Conservation (phyloP, 495 filamentous ascomycete species). For the Apodospora peruviana region DNA sequence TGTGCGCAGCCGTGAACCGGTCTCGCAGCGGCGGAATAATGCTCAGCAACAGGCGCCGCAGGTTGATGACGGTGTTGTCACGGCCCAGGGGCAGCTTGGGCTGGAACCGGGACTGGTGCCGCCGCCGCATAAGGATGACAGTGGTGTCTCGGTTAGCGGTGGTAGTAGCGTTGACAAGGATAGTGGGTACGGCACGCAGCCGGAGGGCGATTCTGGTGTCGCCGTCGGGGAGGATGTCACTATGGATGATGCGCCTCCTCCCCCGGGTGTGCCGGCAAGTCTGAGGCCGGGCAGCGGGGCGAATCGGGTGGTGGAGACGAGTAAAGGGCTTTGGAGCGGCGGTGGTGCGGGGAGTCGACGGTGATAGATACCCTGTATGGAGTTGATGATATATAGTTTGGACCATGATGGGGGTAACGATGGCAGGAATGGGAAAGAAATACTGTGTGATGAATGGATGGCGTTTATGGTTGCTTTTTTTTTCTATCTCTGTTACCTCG, state of each 20-base stretch:
- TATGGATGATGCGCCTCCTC: slow-evolving; percentile 30
- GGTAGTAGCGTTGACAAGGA: slow-evolving; percentile 23
- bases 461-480: background rate
- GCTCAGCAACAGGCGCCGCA: slow-evolving; percentile 10
- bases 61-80: background rate
- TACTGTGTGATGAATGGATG: background rate
- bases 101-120: background rate
- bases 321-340: slow-evolving; percentile 27
- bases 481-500: background rate
- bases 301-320: slow-evolving; percentile 27
- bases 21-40: too few species aligned
- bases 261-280: slow-evolving; percentile 25
- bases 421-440: background rate
- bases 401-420: background rate
- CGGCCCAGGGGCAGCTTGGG: slow-evolving; percentile 4
- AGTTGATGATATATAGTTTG: too few species aligned
- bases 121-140: slow-evolving; percentile 24
- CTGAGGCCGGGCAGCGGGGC: slow-evolving; percentile 25
- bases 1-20: slow-evolving; percentile 31
- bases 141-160: slow-evolving; percentile 21
- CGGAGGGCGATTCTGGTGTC: slow-evolving; percentile 13
- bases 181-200: slow-evolving; percentile 36
- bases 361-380: slow-evolving; percentile 9
- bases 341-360: slow-evolving; percentile 10
- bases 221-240: slow-evolving; percentile 32